phyloP scores from a whole-genome alignment of 2,329 filamentous ascomycete genomes.

The Thermoascus crustaceus region DNA sequence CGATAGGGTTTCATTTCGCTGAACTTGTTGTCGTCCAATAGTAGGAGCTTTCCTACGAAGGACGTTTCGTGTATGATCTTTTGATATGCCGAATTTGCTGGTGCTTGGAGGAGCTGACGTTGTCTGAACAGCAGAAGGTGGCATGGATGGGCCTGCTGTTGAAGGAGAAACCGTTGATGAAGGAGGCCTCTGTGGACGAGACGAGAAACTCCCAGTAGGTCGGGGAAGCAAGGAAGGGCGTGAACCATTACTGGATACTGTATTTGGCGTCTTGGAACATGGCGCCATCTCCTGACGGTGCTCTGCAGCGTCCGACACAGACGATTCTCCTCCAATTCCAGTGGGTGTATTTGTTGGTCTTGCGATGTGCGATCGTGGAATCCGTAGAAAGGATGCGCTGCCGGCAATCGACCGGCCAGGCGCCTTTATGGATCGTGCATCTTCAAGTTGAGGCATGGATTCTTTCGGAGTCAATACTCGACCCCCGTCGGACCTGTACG shows the following conservation, averaged over 20 bases:
- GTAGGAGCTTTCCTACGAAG: conserved; percentile 34
- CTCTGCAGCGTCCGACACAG: conserved; percentile 22
- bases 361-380: conserved; percentile 18
- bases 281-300: conserved; percentile 11
- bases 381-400: too few relatives aligned
- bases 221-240: conserved; percentile 23
- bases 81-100: conserved; percentile 12
- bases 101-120: conserved; percentile 7
- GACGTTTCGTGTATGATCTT: conserved; percentile 29
- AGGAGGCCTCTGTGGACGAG: conserved; percentile 6
- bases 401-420: too few relatives aligned
- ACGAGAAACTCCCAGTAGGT: conserved; percentile 16
- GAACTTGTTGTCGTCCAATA: conserved; percentile 11
- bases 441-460: conserved; percentile 16
- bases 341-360: conserved; percentile 15
- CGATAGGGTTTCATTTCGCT: conserved; percentile 8
- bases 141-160: conserved; percentile 1
- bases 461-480: conserved; percentile 23
- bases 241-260: conserved; percentile 16
- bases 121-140: neutral
- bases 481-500: conserved; percentile 24
- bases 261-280: conserved; percentile 13
- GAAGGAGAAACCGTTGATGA: conserved; percentile 7
- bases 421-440: conserved; percentile 17
- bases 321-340: conserved; percentile 19